Evolutionary conservation across 2,329 filamentous ascomycete genomes (phyloP), one percentile per base, ranked within the genome.

Genomic region (Diaporthe sp.): DNA sequence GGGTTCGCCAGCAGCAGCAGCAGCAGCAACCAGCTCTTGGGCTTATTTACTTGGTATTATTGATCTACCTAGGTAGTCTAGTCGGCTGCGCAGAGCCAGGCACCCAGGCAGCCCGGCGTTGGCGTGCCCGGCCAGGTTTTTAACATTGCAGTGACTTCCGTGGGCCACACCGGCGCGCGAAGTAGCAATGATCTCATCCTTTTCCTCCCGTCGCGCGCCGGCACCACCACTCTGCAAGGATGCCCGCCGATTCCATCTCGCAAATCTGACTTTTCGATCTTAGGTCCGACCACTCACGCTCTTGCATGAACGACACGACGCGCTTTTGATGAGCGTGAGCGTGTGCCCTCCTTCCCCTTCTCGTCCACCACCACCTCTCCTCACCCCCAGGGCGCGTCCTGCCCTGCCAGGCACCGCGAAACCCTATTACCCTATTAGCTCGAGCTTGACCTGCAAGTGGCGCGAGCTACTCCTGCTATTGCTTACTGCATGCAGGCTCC

Each of bases 201-300:
- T 8, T 54, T 54, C 33, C 13, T 52, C 22, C 64, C 61, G 25
- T 19, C 52, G 25, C 52, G 52, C 45, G 64, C 42, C n/a, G 47
- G 47, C 64, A n/a, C 64, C 47, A 38, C 28, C 47, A 22, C 33
- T 35, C 22, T 52, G 47, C 64, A 54, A 54, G 64, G 64, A 68
- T 68, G 47, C 64, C 61, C 47, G 47, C 64, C 64, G 47, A 54
- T 54, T 28, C 40, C 33, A 55, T 68, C 61, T 68, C 50, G 60
- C 60, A 69, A 64, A 69, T 73, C 71, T 68, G 71, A 68, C 71
- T 68, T 58, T 58, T 64, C 45, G 50, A 73, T 73, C 71, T 58
- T 1, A 28, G 50, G 50, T 54, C 61, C 50, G 70, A 64, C 70
- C 70, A 64, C 70, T 72, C 70, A 72, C 12, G 35, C 57, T 72